Percentiles rank a stretch among this genome's conserved stretches.
Conservation (phyloP, 805 yeast genomes). For the Alloascoidea africana region DNA sequence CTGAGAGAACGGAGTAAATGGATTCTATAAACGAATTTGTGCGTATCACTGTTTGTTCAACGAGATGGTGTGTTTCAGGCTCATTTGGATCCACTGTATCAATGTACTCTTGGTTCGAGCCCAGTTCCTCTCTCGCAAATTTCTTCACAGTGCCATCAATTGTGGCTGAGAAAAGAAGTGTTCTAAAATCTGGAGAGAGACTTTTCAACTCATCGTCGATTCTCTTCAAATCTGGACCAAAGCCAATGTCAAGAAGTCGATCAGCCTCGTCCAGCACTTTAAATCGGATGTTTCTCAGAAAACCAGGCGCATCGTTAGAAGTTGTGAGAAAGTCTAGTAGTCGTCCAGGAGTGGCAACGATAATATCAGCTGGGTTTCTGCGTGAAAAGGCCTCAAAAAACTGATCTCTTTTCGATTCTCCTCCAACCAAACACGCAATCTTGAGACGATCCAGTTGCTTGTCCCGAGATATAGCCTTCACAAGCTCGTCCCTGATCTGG, state of each 20-base stretch:
- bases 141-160: conserved; percentile 49
- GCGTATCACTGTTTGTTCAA: not conserved
- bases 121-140: conserved; percentile 44
- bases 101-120: not conserved
- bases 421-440: conserved; percentile 54
- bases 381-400: conserved; percentile 17
- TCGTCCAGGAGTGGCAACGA: conserved; percentile 87
- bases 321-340: conserved; percentile 43
- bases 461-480: conserved; percentile 26
- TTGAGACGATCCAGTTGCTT: conserved; percentile 18
- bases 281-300: conserved; percentile 40
- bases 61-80: not conserved
- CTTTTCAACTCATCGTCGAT: not conserved
- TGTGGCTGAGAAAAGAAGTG: conserved; percentile 81
- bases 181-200: conserved; percentile 10
- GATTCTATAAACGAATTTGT: not conserved
- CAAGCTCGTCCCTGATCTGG: conserved; percentile 58
- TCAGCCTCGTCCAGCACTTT: conserved; percentile 88
- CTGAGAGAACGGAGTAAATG: not conserved
- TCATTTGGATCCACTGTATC: not conserved
- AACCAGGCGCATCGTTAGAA: conserved; percentile 24
- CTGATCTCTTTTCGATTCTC: conserved; percentile 29
- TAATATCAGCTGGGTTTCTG: conserved; percentile 33
- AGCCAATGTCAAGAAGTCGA: conserved; percentile 69
- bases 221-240: conserved; percentile 17